Percentiles rank a stretch among this genome's conserved stretches.
These are phyloP conservation scores for Lentinula sp. DNA, from an alignment of 768 basidiomycete genomes.

Conservation along the genomic window DNA sequence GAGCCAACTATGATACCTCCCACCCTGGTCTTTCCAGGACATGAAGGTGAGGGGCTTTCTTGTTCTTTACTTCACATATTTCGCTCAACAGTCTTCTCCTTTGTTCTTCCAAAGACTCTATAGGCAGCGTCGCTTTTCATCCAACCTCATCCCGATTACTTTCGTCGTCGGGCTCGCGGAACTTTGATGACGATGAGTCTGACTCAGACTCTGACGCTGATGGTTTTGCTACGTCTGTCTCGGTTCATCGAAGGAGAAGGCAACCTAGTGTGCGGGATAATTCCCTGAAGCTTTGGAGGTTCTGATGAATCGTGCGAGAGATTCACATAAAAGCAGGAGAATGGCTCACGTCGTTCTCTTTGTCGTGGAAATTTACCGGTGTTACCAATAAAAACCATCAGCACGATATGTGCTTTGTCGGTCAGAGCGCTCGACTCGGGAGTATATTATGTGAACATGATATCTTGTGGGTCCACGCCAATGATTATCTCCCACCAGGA, in stretches of 20 bases:
- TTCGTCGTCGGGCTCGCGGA: conserved; percentile 74
- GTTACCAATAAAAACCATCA: no score
- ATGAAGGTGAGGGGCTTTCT: conserved; percentile 39
- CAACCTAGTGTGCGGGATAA: conserved; percentile 12
- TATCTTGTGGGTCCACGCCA: no score
- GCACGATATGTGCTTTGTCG: no score
- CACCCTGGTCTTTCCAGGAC: conserved; percentile 40
- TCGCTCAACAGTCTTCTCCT: not conserved
- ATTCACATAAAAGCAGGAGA: no score
- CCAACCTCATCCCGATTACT: conserved; percentile 53
- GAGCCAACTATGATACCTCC: conserved; percentile 16
- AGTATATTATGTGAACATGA: no score
- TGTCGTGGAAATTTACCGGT: no score
- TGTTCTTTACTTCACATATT: not conserved
- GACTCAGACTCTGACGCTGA: conserved; percentile 19
- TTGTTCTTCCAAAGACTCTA: conserved; percentile 46
- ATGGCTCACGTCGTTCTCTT: no score
- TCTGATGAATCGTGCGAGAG: conserved; percentile 7
- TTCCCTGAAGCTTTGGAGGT: conserved; percentile 17
- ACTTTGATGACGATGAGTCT: conserved; percentile 35
- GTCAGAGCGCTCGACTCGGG: no score
- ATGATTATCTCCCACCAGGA: no score
- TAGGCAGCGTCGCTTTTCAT: conserved; percentile 72
- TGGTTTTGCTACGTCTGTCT: not conserved
- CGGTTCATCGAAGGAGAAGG: not conserved